Conservation (phyloP, 2,329 filamentous ascomycete genomes). For the Xylariaceae sp. region DNA sequence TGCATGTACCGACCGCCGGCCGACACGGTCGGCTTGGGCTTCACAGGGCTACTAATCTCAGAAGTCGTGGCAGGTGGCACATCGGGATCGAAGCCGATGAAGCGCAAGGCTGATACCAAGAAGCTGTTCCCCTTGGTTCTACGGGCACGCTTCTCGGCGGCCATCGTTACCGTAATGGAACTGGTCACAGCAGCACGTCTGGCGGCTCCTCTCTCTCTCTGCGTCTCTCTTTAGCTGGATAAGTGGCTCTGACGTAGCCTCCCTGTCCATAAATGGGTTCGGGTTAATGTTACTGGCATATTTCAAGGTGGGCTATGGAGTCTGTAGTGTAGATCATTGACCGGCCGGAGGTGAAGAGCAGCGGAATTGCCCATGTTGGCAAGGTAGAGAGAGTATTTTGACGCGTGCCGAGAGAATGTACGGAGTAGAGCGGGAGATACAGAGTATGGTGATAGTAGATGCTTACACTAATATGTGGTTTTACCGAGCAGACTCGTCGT, state of each 20-base stretch:
- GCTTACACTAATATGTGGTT: background rate
- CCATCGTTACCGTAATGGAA: background rate
- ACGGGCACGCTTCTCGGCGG: conserved; percentile 3
- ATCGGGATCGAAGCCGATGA: conserved; percentile 12
- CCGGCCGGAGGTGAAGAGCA: background rate
- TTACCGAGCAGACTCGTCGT: background rate
- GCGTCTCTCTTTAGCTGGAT: background rate
- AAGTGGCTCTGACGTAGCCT: background rate
- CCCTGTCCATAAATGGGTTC: background rate
- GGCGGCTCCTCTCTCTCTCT: no score
- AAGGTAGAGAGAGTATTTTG: background rate
- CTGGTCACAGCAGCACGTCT: no score
- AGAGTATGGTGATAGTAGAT: background rate
- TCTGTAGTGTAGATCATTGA: background rate
- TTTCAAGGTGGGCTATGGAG: background rate
- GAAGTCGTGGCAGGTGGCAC: background rate
- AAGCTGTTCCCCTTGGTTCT: conserved; percentile 8
- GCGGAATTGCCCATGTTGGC: background rate
- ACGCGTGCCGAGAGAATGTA: no score
- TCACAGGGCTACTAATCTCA: background rate
- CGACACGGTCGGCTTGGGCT: conserved; percentile 1
- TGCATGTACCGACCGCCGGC: conserved; percentile 23
- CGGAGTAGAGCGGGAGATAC: background rate
- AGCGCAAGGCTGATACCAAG: conserved; percentile 12
- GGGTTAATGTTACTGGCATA: background rate